phyloP scores from a whole-genome alignment of 768 basidiomycete species.

The Tricholoma matsutake region DNA sequence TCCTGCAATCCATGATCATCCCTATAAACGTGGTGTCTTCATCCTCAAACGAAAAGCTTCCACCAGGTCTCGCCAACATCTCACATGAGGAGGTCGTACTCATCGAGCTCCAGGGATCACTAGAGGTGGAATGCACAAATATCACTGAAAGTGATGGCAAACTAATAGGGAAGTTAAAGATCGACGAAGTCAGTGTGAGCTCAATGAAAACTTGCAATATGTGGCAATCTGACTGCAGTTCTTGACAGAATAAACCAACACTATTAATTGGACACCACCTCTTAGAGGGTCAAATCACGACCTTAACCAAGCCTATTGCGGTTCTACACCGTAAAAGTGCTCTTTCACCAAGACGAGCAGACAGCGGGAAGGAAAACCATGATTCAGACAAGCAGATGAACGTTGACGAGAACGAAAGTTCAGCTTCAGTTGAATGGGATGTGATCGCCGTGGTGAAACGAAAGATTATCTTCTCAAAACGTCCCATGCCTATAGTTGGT shows the following conservation, averaged over 20 bases:
- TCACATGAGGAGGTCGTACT: constrained; percentile 80
- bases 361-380: constrained; percentile 10
- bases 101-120: constrained; percentile 83
- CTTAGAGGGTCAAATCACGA: constrained; percentile 81
- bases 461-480: constrained; percentile 80
- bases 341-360: constrained; percentile 7
- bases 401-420: constrained; percentile 15
- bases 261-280: constrained; percentile 85
- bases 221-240: neutral
- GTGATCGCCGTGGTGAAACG: constrained; percentile 70
- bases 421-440: constrained; percentile 44
- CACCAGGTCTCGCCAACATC: constrained; percentile 63
- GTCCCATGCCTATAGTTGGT: constrained; percentile 68
- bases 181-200: constrained; percentile 58
- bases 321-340: constrained; percentile 53
- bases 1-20: constrained; percentile 53
- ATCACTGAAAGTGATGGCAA: constrained; percentile 58
- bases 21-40: constrained; percentile 48
- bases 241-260: constrained; percentile 66
- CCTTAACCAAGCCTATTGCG: constrained; percentile 77
- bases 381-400: constrained; percentile 11
- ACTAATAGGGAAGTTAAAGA: constrained; percentile 71
- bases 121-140: constrained; percentile 61
- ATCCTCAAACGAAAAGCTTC: constrained; percentile 44
- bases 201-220: neutral